Evolutionary conservation across 805 yeast genomes (phyloP), one percentile per base, ranked within the genome.

Genomic region (Spencermartinsiella europaea): DNA sequence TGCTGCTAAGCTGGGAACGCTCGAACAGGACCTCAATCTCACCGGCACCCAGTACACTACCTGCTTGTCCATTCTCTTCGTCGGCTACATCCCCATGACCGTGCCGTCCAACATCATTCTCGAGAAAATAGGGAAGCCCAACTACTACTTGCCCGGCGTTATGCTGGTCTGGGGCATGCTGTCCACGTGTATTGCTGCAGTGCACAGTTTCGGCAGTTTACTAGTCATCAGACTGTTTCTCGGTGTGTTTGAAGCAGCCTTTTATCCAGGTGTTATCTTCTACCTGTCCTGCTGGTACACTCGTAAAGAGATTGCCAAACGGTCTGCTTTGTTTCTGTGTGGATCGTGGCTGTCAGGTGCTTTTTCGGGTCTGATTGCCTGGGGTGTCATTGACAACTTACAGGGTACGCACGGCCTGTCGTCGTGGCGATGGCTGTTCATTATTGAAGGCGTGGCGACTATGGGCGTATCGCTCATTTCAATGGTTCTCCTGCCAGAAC

Each of bases 251-350:
- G 81, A 76, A 54, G 71, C 79, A 14, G 74, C 76, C 45, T 66
- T 72, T 63, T 70, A 70, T 52, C 73, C 76, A 12, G 73, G 74
- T 45, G 75, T 76, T 33, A 62, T 76, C 39, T 74, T 70, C 51
- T 73, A 71, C 34, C 60, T 77, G 43, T 75, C 81, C 1, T 73
- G 76, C 50, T 77, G 81, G 82, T 77, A 77, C 57, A 72, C 75
- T 14, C 64, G 73, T 48, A 71, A 66, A 48, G 79, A 76, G 47
- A 61, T 77, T 36, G 70, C 79, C 17, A 61, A 72, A 40, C 65
- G 82, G 53, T 73, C 75, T 44, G 70, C 80, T 7, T 64, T 77
- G 45, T 63, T 76, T 38, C 73, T 74, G 54, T 69, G 76, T 16
- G 81, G 81, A 21, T 71, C 78, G 8, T 59, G 57, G 40, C 51